Evolutionary conservation across 78 protist genomes (phyloP).

Genomic region (Abeoforma whisleri): DNA sequence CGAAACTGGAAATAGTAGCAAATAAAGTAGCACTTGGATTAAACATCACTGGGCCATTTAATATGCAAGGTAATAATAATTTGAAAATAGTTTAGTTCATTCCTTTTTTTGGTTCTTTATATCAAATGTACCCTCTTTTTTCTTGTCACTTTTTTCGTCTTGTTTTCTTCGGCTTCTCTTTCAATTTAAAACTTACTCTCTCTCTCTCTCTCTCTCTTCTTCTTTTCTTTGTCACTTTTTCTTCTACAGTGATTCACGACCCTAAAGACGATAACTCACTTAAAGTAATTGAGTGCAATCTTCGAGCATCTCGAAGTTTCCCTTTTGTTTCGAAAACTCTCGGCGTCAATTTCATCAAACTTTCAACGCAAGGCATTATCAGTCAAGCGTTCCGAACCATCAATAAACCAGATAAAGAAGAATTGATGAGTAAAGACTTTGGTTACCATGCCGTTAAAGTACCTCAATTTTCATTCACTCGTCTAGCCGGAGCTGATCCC

Average conservation of each 20-base stretch:
- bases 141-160: too few relatives aligned
- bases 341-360: conserved; percentile 63
- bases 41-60: conserved; percentile 86
- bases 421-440: neutral
- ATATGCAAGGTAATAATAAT: conserved; percentile 88
- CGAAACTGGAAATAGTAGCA: neutral
- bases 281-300: conserved; percentile 89
- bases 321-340: conserved; percentile 86
- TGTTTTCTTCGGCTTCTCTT: too few relatives aligned
- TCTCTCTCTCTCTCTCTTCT: too few relatives aligned
- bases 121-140: too few relatives aligned
- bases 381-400: neutral
- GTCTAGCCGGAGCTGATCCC: conserved; percentile 91
- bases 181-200: too few relatives aligned
- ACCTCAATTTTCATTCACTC: conserved; percentile 90
- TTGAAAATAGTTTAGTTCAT: too few relatives aligned
- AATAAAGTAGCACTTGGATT: conserved; percentile 60
- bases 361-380: conserved; percentile 50
- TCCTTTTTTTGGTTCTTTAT: too few relatives aligned
- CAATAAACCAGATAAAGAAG: conserved; percentile 18
- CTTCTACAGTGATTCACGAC: too few relatives aligned
- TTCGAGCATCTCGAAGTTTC: conserved; percentile 84
- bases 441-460: conserved; percentile 42
- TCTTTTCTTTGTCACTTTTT: too few relatives aligned
- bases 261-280: conserved; percentile 37